Base-by-base conservation (phyloP, 768 basidiomycete genomes). In the Auricularia cornea region DNA sequence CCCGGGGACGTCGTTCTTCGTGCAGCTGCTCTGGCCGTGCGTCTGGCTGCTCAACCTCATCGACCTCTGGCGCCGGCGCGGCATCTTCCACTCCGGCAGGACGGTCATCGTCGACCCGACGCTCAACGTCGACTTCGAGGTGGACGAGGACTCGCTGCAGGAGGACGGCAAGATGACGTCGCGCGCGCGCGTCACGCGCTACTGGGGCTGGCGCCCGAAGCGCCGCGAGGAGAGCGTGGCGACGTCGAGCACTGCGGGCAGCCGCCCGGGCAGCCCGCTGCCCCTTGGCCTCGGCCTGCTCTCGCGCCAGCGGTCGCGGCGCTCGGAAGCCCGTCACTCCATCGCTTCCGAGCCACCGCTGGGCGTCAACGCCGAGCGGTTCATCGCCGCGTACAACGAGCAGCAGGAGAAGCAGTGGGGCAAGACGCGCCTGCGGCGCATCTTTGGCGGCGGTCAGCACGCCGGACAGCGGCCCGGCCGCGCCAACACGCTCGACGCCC, bases 1-100 rank as follows among this genome's bases (percentile, higher is more conserved):
- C 23, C 59, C 59, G 12, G 35, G 30, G 18, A 26, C 30, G 20
- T 35, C 33, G 6, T n/a, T 60, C 33, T 40, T 35, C 14, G 11
- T 60, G 31, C 32, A 60, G 8, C 59, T 60, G 8, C 38, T 60
- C 20, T 60, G 59, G 59, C 59, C 59, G 54, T 57, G 28, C 32
- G 16, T 60, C 31, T 12, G 23, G 14, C 4, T 38, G 31, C 5
- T 35, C 59, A n/a, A 33, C 8, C 31, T 23, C 14, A n/a, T 60
- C 59, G 31, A n/a, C 23, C n/a, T 6, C 35, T 20, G 32, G 59
- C 32, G 59, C 33, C 16, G 32, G 18, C 33, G 30, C 16, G 54
- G 54, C 8, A 14, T 57, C 28, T 30, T 28, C 12, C 54, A 26
- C 54, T 29, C 54, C 5, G 35, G 20, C 18, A 26, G 5, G 31